Base-by-base conservation (phyloP, 306 rosid genomes). In the Echinosophora koreensis region DNA sequence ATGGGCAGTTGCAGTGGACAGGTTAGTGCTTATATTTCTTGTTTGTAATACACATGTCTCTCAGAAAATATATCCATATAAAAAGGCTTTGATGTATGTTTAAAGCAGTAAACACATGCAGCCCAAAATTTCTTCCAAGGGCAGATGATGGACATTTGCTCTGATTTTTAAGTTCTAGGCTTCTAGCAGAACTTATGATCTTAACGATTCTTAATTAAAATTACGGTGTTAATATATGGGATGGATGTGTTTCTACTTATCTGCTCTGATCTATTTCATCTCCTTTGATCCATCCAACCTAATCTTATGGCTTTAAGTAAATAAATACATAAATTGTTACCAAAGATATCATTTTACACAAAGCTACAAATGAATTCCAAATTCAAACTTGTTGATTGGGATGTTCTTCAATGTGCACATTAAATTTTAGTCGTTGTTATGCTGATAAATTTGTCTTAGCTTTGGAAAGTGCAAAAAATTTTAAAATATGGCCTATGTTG, bases 1-100 rank as follows among this genome's bases (percentile, higher is more conserved):
- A 81, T 90, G 96, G 96, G 84, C 92, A 54, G 10, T 90, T 81
- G 96, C 92, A 38, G 50, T 85, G 10, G 91, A 90, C 84, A 90
- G 92, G 96, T 83, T 70, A 66, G 37, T 59, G 47, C 60, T 42
- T 60, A 56, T 28, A 35, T 10, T 80, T 71, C 34, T 61, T 81
- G 50, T 67, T 37, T 59, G 72, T 63, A 73, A 69, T 35, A 80
- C 56, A 68, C 70, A 11, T 76, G 39, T 59, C 46, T 12, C 62
- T n/a, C 5, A 18, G 49, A 51, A 37, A 51, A 22, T 38, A 57
- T 64, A 63, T 64, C 16, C 72, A 63, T 38, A 47, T 7, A 77
- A 38, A n/a, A 50, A 47, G 13, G 41, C 35, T 42, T 52, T 44
- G 66, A 63, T 57, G 41, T 8, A 10, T 69, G 37, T 67, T 72